Evolutionary conservation across 2,329 filamentous ascomycete species (phyloP).

Genomic region (Sclerotinia nivalis): DNA sequence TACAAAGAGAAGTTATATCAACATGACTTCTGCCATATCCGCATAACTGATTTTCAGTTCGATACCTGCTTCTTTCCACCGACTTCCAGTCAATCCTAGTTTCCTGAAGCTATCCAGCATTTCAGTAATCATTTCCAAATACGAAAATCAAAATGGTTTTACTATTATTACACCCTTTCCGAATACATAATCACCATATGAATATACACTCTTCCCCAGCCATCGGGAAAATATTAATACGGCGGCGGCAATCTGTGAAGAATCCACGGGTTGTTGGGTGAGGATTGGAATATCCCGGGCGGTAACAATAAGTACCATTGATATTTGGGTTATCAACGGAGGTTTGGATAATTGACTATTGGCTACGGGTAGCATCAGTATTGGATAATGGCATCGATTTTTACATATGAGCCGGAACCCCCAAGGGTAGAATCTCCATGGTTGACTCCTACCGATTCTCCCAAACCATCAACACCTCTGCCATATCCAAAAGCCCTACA

Average conservation of each 20-base stretch:
- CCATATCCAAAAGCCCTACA: constrained; percentile 24
- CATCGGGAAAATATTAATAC: constrained; percentile 28
- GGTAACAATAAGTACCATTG: constrained; percentile 3
- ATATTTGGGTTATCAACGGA: background rate
- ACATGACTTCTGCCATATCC: constrained; percentile 20
- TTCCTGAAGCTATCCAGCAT: background rate
- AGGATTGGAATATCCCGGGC: background rate
- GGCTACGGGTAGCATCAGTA: background rate
- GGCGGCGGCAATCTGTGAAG: constrained; percentile 27
- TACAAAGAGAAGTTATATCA: constrained; percentile 15
- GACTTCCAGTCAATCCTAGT: background rate
- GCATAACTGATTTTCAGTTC: constrained; percentile 19
- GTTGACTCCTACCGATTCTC: constrained; percentile 57
- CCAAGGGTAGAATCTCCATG: constrained; percentile 89
- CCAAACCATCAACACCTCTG: constrained; percentile 37
- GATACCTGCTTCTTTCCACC: background rate
- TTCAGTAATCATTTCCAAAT: background rate
- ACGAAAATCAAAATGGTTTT: constrained; percentile 50
- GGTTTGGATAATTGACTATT: background rate
- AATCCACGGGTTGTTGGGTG: background rate
- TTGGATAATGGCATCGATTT: constrained; percentile 80
- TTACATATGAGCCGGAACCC: constrained; percentile 89
- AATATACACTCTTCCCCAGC: constrained; percentile 49
- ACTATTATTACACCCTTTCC: constrained; percentile 44
- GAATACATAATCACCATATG: constrained; percentile 51